phyloP scores from a whole-genome alignment of 2,329 filamentous ascomycete species.

The Pseudogymnoascus sp. region DNA sequence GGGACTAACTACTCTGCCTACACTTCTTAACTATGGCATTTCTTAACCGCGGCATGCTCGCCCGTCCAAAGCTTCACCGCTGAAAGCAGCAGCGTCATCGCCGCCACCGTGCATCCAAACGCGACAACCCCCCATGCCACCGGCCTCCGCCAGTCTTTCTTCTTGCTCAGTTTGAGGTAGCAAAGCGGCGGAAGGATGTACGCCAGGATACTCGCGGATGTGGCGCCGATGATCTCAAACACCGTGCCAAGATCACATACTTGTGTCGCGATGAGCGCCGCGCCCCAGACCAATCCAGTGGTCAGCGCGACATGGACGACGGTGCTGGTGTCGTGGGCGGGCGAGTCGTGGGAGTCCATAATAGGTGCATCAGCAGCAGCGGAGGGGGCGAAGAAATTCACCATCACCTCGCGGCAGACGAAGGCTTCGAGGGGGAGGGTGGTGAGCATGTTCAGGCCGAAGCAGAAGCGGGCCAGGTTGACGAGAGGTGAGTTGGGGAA shows the following conservation, averaged over 20 bases:
- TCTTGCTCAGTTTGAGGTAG: constrained; percentile 84
- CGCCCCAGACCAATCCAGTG: constrained; percentile 70
- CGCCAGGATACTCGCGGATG: constrained; percentile 85
- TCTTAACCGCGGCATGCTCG: neutral
- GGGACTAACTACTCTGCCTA: neutral
- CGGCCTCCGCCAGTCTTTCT: constrained; percentile 63
- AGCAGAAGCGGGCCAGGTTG: constrained; percentile 89
- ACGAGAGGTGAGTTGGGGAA: constrained; percentile 85
- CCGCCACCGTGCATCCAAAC: constrained; percentile 61
- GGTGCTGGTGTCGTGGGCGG: constrained; percentile 62
- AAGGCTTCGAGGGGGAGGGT: constrained; percentile 95
- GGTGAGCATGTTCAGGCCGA: constrained; percentile 97
- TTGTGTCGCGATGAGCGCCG: constrained; percentile 70
- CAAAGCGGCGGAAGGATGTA: constrained; percentile 94
- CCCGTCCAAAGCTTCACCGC: neutral
- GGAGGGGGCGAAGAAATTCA: constrained; percentile 65
- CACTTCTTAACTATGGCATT: neutral
- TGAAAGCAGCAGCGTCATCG: constrained; percentile 15
- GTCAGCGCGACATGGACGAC: constrained; percentile 77
- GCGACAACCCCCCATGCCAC: constrained; percentile 74
- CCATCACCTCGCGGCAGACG: constrained; percentile 94
- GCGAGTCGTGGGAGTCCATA: constrained; percentile 45
- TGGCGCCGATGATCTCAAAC: constrained; percentile 93
- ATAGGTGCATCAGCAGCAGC: constrained; percentile 15
- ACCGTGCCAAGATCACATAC: constrained; percentile 93